Conservation (phyloP, 129 eudicot species). For the Oenanthe sinensis region DNA sequence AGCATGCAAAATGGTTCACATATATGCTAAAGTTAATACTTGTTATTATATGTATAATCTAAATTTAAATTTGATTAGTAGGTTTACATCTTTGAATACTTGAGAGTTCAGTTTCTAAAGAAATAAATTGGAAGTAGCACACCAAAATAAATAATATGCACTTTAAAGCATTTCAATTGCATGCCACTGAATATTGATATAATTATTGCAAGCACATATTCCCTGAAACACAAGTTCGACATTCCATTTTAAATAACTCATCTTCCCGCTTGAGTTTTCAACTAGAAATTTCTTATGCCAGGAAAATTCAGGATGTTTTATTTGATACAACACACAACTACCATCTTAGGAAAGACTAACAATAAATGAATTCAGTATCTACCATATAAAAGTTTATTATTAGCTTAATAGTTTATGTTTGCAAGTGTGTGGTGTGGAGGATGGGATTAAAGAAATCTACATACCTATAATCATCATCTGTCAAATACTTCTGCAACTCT, state of each 20-base stretch:
- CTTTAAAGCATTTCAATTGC: neutral
- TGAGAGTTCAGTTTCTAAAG: no score
- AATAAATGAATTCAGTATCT: no score
- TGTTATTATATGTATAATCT: neutral
- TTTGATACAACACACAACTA: neutral
- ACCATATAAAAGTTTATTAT: neutral
- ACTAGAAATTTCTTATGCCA: neutral
- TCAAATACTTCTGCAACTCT: constrained; percentile 78
- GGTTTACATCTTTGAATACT: neutral
- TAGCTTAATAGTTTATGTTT: neutral
- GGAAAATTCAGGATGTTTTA: neutral
- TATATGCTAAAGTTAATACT: neutral
- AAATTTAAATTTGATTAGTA: neutral
- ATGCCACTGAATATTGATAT: neutral
- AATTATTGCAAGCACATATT: neutral
- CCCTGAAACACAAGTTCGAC: neutral
- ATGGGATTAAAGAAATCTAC: neutral
- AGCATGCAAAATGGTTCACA: neutral
- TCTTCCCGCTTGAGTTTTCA: neutral
- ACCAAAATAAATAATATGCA: neutral
- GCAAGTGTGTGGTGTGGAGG: neutral
- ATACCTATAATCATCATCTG: constrained; percentile 91
- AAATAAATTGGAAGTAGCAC: neutral
- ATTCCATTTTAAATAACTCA: neutral
- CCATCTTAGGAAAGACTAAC: neutral